Percentiles rank a stretch among this genome's conserved stretches.
These are phyloP conservation scores for Diophrys sp. DNA, from an alignment of 73 alveolate species.

Conservation along the genomic window DNA sequence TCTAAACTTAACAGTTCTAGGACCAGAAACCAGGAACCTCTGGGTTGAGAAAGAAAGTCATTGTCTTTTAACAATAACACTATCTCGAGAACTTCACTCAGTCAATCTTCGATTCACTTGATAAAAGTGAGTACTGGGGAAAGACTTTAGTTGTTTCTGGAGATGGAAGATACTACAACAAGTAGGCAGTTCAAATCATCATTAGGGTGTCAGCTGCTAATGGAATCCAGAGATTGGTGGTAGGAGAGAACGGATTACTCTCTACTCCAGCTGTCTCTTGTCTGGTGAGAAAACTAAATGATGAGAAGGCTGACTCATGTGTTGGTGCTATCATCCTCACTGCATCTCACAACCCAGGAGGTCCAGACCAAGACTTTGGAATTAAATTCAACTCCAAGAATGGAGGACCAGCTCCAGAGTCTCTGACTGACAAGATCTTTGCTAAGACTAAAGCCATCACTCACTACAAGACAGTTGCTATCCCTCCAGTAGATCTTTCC, in stretches of 20 bases:
- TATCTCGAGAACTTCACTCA: slow-evolving; percentile 94
- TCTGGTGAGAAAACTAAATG: slow-evolving; percentile 80
- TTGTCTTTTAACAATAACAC: slow-evolving; percentile 64
- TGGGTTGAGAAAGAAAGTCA: slow-evolving; percentile 96
- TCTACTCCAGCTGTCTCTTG: slow-evolving; percentile 97
- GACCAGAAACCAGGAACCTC: slow-evolving; percentile 98
- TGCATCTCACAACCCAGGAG: slow-evolving; percentile 99
- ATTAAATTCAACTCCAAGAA: slow-evolving; percentile 92
- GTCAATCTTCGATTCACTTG: slow-evolving; percentile 83
- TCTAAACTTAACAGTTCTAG: slow-evolving; percentile 78
- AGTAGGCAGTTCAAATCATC: slow-evolving; percentile 76
- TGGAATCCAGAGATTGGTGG: slow-evolving; percentile 82
- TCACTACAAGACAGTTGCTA: slow-evolving; percentile 60
- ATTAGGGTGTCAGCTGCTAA: slow-evolving; percentile 93
- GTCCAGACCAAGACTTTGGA: slow-evolving; percentile 95
- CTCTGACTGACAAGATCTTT: slow-evolving; percentile 78
- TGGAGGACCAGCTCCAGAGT: slow-evolving; percentile 99
- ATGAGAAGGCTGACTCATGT: slow-evolving; percentile 80
- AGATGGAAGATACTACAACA: slow-evolving; percentile 97
- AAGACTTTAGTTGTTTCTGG: slow-evolving; percentile 95
- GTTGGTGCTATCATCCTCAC: slow-evolving; percentile 96
- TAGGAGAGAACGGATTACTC: slow-evolving; percentile 92
- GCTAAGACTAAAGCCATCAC: slow-evolving; percentile 70
- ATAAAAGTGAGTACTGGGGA: slow-evolving; percentile 79
- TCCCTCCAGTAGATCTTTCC: slow-evolving; percentile 66